Evolutionary conservation across 2,329 filamentous ascomycete species (phyloP).

Genomic region (Alternaria arbusti): DNA sequence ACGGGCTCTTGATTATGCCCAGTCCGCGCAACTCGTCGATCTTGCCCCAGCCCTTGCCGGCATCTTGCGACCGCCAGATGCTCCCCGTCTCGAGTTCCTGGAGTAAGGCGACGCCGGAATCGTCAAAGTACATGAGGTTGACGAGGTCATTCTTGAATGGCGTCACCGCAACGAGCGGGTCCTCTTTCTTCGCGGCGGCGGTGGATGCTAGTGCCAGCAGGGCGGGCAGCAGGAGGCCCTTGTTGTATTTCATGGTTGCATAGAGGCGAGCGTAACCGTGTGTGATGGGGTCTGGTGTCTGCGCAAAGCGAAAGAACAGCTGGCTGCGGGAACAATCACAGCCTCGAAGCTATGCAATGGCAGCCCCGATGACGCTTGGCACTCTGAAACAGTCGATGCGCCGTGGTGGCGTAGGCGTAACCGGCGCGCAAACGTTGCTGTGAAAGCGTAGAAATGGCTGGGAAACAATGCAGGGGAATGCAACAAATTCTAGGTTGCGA

Average conservation of each 20-base stretch:
- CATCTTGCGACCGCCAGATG: conserved; percentile 80
- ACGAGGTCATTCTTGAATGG: conserved; percentile 70
- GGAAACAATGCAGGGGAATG: background rate
- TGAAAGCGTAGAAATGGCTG: background rate
- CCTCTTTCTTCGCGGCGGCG: conserved; percentile 51
- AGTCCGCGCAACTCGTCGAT: conserved; percentile 67
- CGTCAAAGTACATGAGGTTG: conserved; percentile 87
- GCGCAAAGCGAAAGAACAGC: conserved; percentile 38
- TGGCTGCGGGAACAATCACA: conserved; percentile 41
- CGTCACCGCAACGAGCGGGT: conserved; percentile 69
- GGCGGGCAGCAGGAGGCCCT: conserved; percentile 55
- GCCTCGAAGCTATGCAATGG: conserved; percentile 39
- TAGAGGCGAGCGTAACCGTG: conserved; percentile 30
- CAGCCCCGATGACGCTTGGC: conserved; percentile 37
- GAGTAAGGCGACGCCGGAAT: conserved; percentile 81
- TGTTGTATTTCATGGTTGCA: conserved; percentile 49
- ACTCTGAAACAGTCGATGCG: conserved; percentile 39
- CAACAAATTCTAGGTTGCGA: background rate
- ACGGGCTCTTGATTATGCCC: conserved; percentile 77
- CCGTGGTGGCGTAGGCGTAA: conserved; percentile 17
- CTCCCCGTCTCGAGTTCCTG: conserved; percentile 69
- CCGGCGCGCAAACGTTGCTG: background rate
- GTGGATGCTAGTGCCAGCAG: conserved; percentile 55
- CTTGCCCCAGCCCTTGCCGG: conserved; percentile 76
- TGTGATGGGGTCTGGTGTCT: conserved; percentile 20